Base-by-base conservation (phyloP, 352 stramenopile species). In the Phytophthora sp. region DNA sequence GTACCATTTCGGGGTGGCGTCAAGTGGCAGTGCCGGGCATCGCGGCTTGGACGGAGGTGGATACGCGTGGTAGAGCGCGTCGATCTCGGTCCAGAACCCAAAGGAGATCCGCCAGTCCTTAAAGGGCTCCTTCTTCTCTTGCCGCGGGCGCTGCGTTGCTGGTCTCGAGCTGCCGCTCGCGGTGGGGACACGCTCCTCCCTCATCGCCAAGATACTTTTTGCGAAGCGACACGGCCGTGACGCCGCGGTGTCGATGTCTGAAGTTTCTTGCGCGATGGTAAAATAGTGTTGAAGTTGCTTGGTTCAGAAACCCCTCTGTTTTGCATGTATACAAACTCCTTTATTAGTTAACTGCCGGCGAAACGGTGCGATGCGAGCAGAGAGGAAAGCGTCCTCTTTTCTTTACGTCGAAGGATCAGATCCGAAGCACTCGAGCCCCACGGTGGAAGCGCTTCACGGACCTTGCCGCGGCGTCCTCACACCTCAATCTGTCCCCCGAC, bases 41-140 rank as follows among this genome's bases (percentile, higher is more conserved):
- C 84, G 82, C 12, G 84, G 84, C 43, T 84, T 91, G 12, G 13
- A 10, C 13, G 77, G 59, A 12, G 72, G 57, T 10, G 54, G 46
- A 18, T 79, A 63, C 21, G 61, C 57, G 10, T 75, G 65, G 55
- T 88, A 91, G 37, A 87, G 62, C 46, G 75, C 67, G 35, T 94
- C 82, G 13, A 82, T 37, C 27, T 77, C 66, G 23, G 66, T 74
- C 68, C 77, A 82, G 48, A 94, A 94, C 10, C 84, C 80, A 38
- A 76, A 92, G 20, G 56, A 52, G 9, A 86, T 48, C 11, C 80
- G 74, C 84, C 84, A 92, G 23, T 74, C 34, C 1, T n/a, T n/a
- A n/a, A n/a, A n/a, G n/a, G n/a, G n/a, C n/a, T n/a, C n/a, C n/a
- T 52, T 37, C 5, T 55, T 60, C 26, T 60, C 48, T 12, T 60